Conservation (phyloP, 257 asterid species). For the Ehretia macrophylla region DNA sequence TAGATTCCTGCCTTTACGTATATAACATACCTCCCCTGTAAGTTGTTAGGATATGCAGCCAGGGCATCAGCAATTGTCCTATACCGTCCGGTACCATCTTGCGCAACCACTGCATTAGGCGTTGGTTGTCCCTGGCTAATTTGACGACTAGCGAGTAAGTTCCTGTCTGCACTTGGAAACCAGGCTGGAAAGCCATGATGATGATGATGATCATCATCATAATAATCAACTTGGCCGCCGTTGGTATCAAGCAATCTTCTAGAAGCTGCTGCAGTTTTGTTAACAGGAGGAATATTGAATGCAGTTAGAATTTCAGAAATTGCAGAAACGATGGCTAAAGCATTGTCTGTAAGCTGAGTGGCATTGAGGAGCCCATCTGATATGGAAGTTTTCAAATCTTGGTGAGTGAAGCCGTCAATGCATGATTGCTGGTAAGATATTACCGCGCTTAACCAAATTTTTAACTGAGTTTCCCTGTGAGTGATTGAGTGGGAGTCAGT, state of each 20-base stretch:
- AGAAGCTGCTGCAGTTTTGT: not conserved
- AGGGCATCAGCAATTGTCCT: not conserved
- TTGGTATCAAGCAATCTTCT: slow-evolving; percentile 10
- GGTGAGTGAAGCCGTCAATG: slow-evolving; percentile 31
- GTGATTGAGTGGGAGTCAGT: slow-evolving; percentile 14
- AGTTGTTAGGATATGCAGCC: slow-evolving; percentile 1
- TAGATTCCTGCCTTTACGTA: slow-evolving; percentile 42
- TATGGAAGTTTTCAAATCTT: slow-evolving; percentile 17
- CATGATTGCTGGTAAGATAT: slow-evolving; percentile 40
- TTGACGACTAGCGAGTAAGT: slow-evolving; percentile 17
- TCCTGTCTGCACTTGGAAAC: slow-evolving; percentile 33
- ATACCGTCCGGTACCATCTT: slow-evolving; percentile 37
- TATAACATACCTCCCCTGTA: slow-evolving; percentile 28
- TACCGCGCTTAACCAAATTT: slow-evolving; percentile 47
- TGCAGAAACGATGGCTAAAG: slow-evolving; percentile 32
- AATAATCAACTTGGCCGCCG: not conserved
- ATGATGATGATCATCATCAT: slow-evolving; percentile 5
- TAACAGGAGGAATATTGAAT: slow-evolving; percentile 19
- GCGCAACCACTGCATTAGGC: slow-evolving; percentile 40
- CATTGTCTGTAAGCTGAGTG: slow-evolving; percentile 36
- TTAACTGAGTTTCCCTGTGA: slow-evolving; percentile 30
- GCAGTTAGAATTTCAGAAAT: slow-evolving; percentile 20
- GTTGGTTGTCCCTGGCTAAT: slow-evolving; percentile 3
- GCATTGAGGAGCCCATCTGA: slow-evolving; percentile 21
- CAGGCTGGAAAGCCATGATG: slow-evolving; percentile 20